Base-by-base conservation (phyloP, 78 protist genomes). In the Dictyostelium firmibasis region DNA sequence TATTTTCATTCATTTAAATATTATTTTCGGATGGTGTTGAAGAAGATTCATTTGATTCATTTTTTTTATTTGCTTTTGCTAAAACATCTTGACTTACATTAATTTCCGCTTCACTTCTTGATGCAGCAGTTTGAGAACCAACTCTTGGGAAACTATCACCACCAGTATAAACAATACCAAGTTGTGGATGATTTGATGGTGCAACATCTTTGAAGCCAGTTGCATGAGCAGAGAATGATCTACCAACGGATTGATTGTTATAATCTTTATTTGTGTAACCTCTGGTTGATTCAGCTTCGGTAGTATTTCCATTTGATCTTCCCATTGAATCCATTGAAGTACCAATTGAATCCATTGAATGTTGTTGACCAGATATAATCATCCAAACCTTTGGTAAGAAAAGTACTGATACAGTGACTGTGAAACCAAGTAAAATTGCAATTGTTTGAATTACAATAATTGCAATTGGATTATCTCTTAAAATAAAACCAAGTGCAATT, bases 331-430 rank as follows among this genome's bases (percentile, higher is more conserved):
- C 83, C 79, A 72, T 72, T 31, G 86, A 57, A 3, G 64, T 82
- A 38, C 77, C 69, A 74, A 50, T 20, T 31, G 86, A 38, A 10
- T 88, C 93, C 13, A 88, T 79, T 18, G 86, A 67, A 18, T 88
- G 38, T 88, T 88, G 93, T 88, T 88, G 86, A 64, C 93, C 93
- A 64, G 76, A 47, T 33, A 88, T 35, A 79, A 88, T 88, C 43
- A 44, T n/a, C 93, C 93, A 88, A 23, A 88, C 93, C 62, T 79
- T 76, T 76, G 93, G 93, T 72, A 88, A 79, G 81, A 88, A 88
- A 27, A 88, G 86, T 62, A 88, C 44, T 13, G 85, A 2, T 14
- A 79, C 93, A 3, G 93, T 88, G 8, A 84, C 93, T 4, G 93
- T 88, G 57, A 88, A 88, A 1, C 85, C 50, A 44, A 88, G 79